Conservation (phyloP, 1,284 basidiomycete species). For the Moesziomyces aphidis region DNA sequence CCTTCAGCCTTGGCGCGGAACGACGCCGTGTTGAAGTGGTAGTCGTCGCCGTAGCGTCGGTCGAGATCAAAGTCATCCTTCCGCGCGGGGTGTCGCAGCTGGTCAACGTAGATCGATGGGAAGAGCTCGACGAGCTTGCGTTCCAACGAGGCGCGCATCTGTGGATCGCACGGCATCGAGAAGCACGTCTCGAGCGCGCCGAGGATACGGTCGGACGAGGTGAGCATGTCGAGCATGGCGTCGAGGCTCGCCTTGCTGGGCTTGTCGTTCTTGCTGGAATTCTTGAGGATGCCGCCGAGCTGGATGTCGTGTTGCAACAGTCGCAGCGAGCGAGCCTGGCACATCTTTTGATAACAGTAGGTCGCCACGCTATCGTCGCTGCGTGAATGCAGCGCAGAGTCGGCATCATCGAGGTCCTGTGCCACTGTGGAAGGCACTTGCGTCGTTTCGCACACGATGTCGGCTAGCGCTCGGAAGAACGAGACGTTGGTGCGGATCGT, state of each 20-base stretch:
- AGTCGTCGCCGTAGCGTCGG: constrained; percentile 83
- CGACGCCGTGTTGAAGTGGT: constrained; percentile 73
- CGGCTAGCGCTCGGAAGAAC: constrained; percentile 77
- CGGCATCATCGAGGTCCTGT: constrained; percentile 19
- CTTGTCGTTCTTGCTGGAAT: constrained; percentile 66
- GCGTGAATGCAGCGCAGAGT: constrained; percentile 57
- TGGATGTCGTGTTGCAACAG: constrained; percentile 71
- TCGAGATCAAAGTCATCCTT: constrained; percentile 71
- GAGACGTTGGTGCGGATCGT: constrained; percentile 72
- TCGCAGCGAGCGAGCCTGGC: constrained; percentile 80
- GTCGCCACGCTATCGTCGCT: constrained; percentile 69
- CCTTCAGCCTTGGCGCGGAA: constrained; percentile 63
- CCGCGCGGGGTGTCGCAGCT: constrained; percentile 75
- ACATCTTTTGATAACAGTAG: constrained; percentile 76
- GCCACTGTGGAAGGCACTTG: constrained; percentile 69
- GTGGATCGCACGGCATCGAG: constrained; percentile 77
- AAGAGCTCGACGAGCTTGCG: constrained; percentile 65
- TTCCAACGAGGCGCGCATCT: constrained; percentile 73
- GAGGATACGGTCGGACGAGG: constrained; percentile 73
- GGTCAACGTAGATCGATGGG: constrained; percentile 65
- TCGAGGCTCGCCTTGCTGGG: constrained; percentile 70
- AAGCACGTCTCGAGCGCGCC: constrained; percentile 76
- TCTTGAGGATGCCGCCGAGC: constrained; percentile 58
- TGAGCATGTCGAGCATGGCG: constrained; percentile 75
- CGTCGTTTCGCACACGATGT: constrained; percentile 75